Conservation (phyloP, 2,329 filamentous ascomycete species). For the Basipetospora chlamydospora region DNA sequence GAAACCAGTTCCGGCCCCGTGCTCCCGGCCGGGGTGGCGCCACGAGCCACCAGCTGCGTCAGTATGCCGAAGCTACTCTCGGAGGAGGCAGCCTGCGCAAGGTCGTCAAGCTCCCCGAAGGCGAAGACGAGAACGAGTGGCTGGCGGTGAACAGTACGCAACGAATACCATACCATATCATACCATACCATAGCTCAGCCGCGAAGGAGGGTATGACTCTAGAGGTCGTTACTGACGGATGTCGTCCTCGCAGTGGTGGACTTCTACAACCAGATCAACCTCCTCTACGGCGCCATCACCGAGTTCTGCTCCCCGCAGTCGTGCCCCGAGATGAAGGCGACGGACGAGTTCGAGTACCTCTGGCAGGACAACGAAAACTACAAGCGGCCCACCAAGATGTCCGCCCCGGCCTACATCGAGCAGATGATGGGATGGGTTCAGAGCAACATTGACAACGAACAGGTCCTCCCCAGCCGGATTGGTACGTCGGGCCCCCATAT, state of each 20-base stretch:
- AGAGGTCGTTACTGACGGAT: constrained; percentile 18
- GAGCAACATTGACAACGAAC: constrained; percentile 86
- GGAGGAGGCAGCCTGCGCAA: constrained; percentile 90
- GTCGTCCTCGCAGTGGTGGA: constrained; percentile 63
- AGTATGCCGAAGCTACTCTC: constrained; percentile 94
- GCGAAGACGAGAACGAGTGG: constrained; percentile 97
- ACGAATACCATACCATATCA: neutral
- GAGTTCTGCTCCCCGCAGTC: constrained; percentile 97
- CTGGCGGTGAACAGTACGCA: constrained; percentile 85
- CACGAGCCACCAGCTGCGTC: constrained; percentile 80
- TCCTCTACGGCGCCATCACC: constrained; percentile 95
- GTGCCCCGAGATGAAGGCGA: constrained; percentile 99
- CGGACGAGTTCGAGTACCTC: constrained; percentile 98
- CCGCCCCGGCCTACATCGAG: constrained; percentile 93
- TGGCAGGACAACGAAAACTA: constrained; percentile 95
- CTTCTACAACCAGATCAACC: constrained; percentile 99
- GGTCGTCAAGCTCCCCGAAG: constrained; percentile 91
- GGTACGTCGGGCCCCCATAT: constrained; percentile 30
- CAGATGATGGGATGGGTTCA: constrained; percentile 97
- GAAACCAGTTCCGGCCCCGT: constrained; percentile 83
- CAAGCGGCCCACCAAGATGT: constrained; percentile 95
- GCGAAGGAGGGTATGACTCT: too few species aligned
- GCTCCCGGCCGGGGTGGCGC: constrained; percentile 72
- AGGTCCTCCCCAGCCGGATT: constrained; percentile 86
- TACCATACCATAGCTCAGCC: neutral